phyloP scores from a whole-genome alignment of 441 rosid genomes.

The Corymbia citriodora region DNA sequence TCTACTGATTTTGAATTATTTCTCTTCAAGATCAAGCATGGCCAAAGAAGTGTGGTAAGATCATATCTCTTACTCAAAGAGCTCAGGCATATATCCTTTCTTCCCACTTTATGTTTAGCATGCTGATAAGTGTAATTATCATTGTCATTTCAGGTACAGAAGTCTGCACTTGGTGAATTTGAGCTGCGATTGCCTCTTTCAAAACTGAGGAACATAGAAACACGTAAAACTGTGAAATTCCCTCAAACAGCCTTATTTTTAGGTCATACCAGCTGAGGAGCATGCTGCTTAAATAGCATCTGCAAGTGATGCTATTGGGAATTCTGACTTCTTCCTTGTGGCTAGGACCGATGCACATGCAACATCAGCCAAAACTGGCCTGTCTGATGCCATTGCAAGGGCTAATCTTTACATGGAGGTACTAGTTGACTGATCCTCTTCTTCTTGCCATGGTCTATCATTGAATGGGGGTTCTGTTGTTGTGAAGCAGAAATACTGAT shows the following conservation, averaged over 20 bases:
- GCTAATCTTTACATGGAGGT: conserved; percentile 49
- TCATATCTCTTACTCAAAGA: neutral
- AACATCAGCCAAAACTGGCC: conserved; percentile 34
- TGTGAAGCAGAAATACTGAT: neutral
- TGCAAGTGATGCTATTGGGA: conserved; percentile 44
- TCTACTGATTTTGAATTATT: neutral
- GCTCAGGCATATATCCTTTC: neutral
- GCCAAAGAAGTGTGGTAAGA: conserved; percentile 52
- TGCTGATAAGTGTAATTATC: neutral
- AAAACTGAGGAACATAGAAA: neutral
- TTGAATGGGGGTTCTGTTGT: neutral
- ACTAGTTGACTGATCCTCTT: neutral
- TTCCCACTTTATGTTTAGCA: neutral
- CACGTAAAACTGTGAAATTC: neutral
- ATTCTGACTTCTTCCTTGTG: conserved; percentile 43
- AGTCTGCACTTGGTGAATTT: neutral
- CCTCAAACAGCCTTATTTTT: neutral
- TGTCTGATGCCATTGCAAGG: conserved; percentile 45
- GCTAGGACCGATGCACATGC: conserved; percentile 49
- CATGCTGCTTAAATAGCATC: conserved; percentile 48
- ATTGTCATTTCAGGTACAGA: conserved; percentile 13
- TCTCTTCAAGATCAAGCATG: conserved; percentile 45
- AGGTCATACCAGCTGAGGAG: conserved; percentile 50
- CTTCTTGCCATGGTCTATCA: neutral
- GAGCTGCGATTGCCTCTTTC: neutral